Base-by-base conservation (phyloP, 768 basidiomycete genomes). In the Tylopilus felleus region DNA sequence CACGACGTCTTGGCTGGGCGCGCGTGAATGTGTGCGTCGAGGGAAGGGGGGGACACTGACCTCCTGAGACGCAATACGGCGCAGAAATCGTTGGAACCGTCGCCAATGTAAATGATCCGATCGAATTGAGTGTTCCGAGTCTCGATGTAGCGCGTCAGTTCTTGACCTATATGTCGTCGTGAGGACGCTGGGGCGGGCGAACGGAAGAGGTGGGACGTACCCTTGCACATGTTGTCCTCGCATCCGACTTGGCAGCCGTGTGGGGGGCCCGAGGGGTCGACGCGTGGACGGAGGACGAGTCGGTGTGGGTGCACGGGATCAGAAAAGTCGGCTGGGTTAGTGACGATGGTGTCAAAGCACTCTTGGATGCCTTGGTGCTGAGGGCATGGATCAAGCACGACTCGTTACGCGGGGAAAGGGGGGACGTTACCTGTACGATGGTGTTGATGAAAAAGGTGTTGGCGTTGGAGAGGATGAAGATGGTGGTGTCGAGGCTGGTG, bases 161-260 rank as follows among this genome's bases (percentile, higher is more conserved):
- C 97, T 57, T 91, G 87, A n/a, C 96, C 95, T 93, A 60, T 6
- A n/a, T 12, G 13, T 19, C 3, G 5, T 9, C 29, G 10, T 29
- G n/a, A 29, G 29, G 2, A 12, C 10, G 29, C 29, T n/a, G n/a
- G n/a, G n/a, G 29, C 10, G 29, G 2, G 17, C 16, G 36, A 3
- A n/a, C 7, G 17, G 8, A 8, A 45, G 2, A 2, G 7, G n/a
- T n/a, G n/a, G n/a, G 12, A 53, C 47, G 42, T 19, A 85, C 92
- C 93, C 77, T 99, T 99, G 78, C 97, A 99, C 95, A 99, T 97
- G 76, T 99, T 98, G 14, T 86, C 82, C 52, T 86, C 85, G 75
- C 97, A 99, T 7, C 96, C 96, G 48, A 96, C 79, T 41, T 75
- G 75, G 73, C 97, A 99, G 8, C 65, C 67, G 69, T 98, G 97